These are phyloP conservation scores for Monosporascus sp. DNA, from an alignment of 2,329 filamentous ascomycete genomes.

Conservation along the genomic window DNA sequence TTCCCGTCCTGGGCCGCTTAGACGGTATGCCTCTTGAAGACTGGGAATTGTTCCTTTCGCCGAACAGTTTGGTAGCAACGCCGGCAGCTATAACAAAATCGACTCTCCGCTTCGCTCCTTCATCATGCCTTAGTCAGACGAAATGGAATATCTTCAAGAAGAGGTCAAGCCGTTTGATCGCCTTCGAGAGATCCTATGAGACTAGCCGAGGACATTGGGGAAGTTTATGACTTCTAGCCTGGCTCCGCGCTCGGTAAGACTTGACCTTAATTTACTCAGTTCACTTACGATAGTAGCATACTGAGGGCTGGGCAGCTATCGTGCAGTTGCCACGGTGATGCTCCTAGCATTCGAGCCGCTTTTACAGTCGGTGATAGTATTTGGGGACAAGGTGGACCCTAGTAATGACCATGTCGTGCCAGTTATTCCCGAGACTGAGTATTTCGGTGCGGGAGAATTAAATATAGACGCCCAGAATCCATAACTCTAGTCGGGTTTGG, in stretches of 20 bases:
- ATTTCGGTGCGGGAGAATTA: too few species aligned
- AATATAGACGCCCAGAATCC: too few species aligned
- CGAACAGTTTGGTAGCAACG: slow-evolving; percentile 12
- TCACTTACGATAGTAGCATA: neutral
- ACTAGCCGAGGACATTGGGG: slow-evolving; percentile 20
- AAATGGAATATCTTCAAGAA: slow-evolving; percentile 21
- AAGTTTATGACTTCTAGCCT: slow-evolving; percentile 15
- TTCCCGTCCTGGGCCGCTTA: slow-evolving; percentile 8
- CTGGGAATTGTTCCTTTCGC: slow-evolving; percentile 11
- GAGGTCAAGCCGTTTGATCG: slow-evolving; percentile 9
- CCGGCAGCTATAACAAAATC: slow-evolving; percentile 11
- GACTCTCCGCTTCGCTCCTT: slow-evolving; percentile 15
- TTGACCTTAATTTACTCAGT: too few species aligned
- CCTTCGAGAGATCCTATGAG: slow-evolving; percentile 20
- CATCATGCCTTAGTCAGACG: slow-evolving; percentile 17
- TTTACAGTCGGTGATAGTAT: slow-evolving; percentile 14
- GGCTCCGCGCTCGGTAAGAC: slow-evolving; percentile 12
- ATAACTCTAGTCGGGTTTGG: too few species aligned
- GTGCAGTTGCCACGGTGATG: slow-evolving; percentile 10
- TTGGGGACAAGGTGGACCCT: too few species aligned
- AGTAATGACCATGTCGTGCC: too few species aligned
- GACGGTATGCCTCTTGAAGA: slow-evolving; percentile 6
- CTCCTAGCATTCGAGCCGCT: slow-evolving; percentile 14
- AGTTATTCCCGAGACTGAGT: too few species aligned
- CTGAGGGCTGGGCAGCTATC: slow-evolving; percentile 10